Conservation (phyloP, 2,329 filamentous ascomycete genomes). For the Coniochaeta prunicola region DNA sequence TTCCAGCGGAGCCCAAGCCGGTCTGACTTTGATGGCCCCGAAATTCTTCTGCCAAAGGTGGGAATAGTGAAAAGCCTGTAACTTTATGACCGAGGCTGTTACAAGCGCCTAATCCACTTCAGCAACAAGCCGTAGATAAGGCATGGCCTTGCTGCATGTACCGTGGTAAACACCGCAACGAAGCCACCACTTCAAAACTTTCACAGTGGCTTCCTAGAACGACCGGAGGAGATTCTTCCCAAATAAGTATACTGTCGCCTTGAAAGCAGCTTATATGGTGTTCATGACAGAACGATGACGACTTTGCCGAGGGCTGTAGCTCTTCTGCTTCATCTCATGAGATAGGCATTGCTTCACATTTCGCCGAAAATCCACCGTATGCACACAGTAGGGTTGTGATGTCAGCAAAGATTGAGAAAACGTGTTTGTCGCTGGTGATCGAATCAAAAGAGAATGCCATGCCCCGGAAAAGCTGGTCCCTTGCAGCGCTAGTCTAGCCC, state of each 20-base stretch:
- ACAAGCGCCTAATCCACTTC: not conserved
- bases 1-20: not conserved
- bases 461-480: slow-evolving; percentile 1
- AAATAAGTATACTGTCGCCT: too few species aligned
- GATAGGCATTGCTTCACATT: not conserved
- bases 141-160: too few species aligned
- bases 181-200: too few species aligned
- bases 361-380: not conserved
- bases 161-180: too few species aligned
- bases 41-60: not conserved
- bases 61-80: not conserved
- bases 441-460: not conserved
- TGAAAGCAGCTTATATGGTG: too few species aligned
- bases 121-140: not conserved
- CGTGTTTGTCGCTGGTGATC: not conserved
- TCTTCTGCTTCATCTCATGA: not conserved
- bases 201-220: too few species aligned
- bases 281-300: not conserved
- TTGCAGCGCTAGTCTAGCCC: not conserved
- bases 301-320: not conserved
- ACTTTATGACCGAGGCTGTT: not conserved
- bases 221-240: too few species aligned
- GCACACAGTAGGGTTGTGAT: not conserved
- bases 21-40: not conserved
- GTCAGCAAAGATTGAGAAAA: not conserved